Evolutionary conservation across 2,329 filamentous ascomycete genomes (phyloP).

Genomic region (Verticillium dahliae): DNA sequence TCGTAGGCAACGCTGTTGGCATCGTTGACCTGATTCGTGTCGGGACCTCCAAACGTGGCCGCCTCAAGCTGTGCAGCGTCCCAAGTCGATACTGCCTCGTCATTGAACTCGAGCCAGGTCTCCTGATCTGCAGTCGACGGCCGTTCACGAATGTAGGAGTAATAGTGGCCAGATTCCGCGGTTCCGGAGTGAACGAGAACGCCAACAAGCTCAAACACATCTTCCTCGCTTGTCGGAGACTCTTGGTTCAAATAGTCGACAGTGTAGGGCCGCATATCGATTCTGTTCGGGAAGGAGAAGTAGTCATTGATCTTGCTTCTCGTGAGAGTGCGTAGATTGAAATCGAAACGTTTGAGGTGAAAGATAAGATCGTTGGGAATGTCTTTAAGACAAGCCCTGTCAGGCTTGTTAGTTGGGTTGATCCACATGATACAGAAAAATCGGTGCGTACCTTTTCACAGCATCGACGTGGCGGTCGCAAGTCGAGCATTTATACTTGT

Average conservation of each 20-base stretch:
- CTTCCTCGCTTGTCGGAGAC: slow-evolving; percentile 48
- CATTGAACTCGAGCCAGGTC: slow-evolving; percentile 89
- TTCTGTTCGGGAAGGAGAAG: slow-evolving; percentile 76
- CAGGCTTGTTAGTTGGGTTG: slow-evolving; percentile 3
- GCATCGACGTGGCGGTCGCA: slow-evolving; percentile 88
- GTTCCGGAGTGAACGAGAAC: slow-evolving; percentile 90
- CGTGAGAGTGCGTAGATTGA: slow-evolving; percentile 68
- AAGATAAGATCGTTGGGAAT: slow-evolving; percentile 93
- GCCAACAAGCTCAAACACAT: slow-evolving; percentile 90
- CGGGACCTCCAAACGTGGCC: slow-evolving; percentile 72
- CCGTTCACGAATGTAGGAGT: slow-evolving; percentile 86
- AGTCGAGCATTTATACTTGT: slow-evolving; percentile 94
- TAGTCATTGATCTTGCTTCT: slow-evolving; percentile 93
- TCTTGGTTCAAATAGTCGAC: slow-evolving; percentile 72
- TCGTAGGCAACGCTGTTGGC: slow-evolving; percentile 45
- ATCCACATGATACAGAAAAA: slow-evolving; percentile 3
- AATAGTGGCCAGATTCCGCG: slow-evolving; percentile 93
- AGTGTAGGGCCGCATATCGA: slow-evolving; percentile 87
- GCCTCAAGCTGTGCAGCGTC: slow-evolving; percentile 66
- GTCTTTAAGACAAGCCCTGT: slow-evolving; percentile 80
- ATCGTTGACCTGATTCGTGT: slow-evolving; percentile 29
- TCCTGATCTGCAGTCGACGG: slow-evolving; percentile 42
- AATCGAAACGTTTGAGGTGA: slow-evolving; percentile 84
- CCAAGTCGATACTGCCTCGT: slow-evolving; percentile 73
- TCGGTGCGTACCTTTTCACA: slow-evolving; percentile 61